Conservation (phyloP, 1,284 basidiomycete species). For the Leccinum solheimii region DNA sequence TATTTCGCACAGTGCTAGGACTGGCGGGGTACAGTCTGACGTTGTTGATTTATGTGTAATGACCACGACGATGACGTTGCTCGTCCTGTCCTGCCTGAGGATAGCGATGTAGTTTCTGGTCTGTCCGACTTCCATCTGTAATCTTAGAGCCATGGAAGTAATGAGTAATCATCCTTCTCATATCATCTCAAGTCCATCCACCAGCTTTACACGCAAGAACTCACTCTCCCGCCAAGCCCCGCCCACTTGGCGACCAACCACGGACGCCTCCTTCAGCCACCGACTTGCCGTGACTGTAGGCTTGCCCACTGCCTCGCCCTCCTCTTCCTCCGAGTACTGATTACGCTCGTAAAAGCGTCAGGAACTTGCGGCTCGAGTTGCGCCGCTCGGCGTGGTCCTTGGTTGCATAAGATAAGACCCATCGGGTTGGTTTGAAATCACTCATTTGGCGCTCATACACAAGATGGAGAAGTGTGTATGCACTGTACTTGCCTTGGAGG, state of each 20-base stretch:
- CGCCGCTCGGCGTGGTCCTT: no score
- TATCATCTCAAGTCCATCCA: not conserved
- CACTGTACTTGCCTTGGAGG: slow-evolving; percentile 45
- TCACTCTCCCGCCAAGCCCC: not conserved
- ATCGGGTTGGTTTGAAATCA: no score
- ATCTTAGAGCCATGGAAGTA: not conserved
- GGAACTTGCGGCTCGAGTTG: no score
- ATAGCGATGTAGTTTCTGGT: not conserved
- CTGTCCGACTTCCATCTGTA: not conserved
- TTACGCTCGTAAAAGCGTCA: no score
- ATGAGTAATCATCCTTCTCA: not conserved
- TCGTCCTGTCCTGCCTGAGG: not conserved
- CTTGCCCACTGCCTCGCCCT: no score
- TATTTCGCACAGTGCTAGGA: slow-evolving; percentile 41
- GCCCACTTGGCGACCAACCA: slow-evolving; percentile 31
- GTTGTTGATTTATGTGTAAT: slow-evolving; percentile 23
- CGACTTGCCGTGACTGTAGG: slow-evolving; percentile 19
- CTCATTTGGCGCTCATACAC: no score
- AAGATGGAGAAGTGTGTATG: slow-evolving; percentile 13
- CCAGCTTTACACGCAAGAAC: no score
- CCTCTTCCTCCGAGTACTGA: no score
- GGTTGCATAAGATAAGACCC: no score
- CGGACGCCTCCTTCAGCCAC: slow-evolving; percentile 22
- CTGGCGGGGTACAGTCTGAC: slow-evolving; percentile 41
- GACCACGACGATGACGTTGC: not conserved